These are phyloP conservation scores for Piper betle DNA, from an alignment of 164 flowering plant genomes.

Conservation along the genomic window DNA sequence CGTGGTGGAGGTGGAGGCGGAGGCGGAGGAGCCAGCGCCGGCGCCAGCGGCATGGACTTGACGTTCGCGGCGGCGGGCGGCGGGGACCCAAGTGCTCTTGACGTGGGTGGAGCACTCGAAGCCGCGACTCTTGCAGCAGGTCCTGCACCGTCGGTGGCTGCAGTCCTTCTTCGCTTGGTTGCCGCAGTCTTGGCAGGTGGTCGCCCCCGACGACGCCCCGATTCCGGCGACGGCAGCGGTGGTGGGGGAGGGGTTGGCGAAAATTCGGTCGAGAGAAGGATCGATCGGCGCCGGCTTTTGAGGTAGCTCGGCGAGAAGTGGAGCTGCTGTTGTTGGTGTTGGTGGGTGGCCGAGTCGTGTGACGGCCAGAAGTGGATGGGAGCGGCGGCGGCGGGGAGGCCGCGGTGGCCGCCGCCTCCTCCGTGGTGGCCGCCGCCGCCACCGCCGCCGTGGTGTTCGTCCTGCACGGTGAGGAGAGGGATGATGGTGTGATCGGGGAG, in stretches of 20 bases:
- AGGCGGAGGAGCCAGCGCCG: constrained; percentile 35
- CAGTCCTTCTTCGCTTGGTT: constrained; percentile 97
- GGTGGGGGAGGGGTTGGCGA: background rate
- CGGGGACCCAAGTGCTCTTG: constrained; percentile 98
- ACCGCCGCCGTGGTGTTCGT: constrained; percentile 24
- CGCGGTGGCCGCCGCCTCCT: constrained; percentile 18
- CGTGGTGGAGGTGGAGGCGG: constrained; percentile 48
- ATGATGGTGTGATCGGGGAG: constrained; percentile 58
- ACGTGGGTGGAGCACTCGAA: constrained; percentile 82
- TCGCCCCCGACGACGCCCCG: constrained; percentile 10
- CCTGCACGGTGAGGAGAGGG: constrained; percentile 30
- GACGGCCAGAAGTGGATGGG: constrained; percentile 1
- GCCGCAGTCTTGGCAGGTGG: constrained; percentile 82
- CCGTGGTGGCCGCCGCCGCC: too few relatives aligned
- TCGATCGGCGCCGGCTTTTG: constrained; percentile 21
- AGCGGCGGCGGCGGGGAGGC: background rate
- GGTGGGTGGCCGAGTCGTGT: background rate
- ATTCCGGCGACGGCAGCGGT: constrained; percentile 8
- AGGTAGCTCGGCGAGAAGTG: constrained; percentile 5
- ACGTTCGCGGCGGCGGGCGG: constrained; percentile 67
- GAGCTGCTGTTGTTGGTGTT: background rate
- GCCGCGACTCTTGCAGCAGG: constrained; percentile 94
- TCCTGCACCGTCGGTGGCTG: constrained; percentile 68
- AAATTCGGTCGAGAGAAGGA: constrained; percentile 3
- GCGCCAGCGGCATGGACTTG: constrained; percentile 33